Evolutionary conservation across 2,329 filamentous ascomycete species (phyloP).

Genomic region (Ceratocystis lukuohia): DNA sequence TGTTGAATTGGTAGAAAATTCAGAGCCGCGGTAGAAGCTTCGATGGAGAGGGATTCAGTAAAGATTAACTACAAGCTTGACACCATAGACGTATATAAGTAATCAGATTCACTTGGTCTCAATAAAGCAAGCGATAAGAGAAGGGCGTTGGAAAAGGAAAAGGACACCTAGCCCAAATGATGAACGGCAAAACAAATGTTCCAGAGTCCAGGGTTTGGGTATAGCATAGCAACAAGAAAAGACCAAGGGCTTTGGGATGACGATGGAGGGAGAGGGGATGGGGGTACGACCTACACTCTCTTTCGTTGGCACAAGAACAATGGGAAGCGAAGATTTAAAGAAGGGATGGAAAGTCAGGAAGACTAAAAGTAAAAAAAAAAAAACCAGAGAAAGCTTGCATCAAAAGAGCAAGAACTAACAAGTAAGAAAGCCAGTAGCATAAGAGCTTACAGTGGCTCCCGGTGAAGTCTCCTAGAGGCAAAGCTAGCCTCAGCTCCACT

Average conservation of each 20-base stretch:
- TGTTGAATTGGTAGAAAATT: constrained; percentile 20
- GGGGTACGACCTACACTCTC: background rate
- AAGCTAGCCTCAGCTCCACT: background rate
- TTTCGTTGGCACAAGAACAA: background rate
- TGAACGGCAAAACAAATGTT: background rate
- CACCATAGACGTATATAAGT: constrained; percentile 9
- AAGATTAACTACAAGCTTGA: background rate
- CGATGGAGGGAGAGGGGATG: background rate
- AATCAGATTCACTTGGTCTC: background rate
- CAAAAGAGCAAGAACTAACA: too few relatives aligned
- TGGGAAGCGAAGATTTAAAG: background rate
- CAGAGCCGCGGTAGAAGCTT: constrained; percentile 1
- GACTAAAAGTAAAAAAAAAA: background rate
- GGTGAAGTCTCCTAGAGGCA: background rate
- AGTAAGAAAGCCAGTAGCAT: background rate
- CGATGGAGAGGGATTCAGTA: background rate
- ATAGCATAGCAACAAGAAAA: constrained; percentile 1
- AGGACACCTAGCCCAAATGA: constrained; percentile 4
- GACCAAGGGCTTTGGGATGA: constrained; percentile 4
- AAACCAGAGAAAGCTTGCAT: background rate
- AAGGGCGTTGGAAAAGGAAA: constrained; percentile 5
- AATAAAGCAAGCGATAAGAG: background rate
- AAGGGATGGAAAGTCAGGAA: background rate
- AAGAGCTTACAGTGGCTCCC: background rate
- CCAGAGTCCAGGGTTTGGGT: constrained; percentile 2